Evolutionary conservation across 1,284 basidiomycete genomes (phyloP).

Genomic region (Prillingera fragicola): DNA sequence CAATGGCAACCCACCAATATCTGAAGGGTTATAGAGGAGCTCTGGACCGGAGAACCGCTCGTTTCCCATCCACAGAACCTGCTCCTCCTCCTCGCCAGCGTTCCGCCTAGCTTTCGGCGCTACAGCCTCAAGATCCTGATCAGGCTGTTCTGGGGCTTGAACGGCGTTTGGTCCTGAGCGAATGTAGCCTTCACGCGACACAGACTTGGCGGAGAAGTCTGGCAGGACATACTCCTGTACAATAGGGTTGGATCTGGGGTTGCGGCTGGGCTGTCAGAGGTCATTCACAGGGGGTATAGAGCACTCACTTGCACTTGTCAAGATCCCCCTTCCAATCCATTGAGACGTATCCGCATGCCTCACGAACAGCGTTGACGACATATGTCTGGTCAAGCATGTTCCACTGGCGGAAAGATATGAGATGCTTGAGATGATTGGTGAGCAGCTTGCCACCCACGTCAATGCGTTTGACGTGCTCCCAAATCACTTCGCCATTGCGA

Average conservation of each 20-base stretch:
- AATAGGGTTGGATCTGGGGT: conserved; percentile 56
- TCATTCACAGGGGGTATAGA: not conserved
- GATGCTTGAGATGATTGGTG: conserved; percentile 89
- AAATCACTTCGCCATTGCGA: conserved; percentile 65
- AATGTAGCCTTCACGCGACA: conserved; percentile 56
- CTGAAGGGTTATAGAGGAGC: conserved; percentile 77
- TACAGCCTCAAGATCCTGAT: conserved; percentile 1
- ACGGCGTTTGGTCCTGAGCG: conserved; percentile 48
- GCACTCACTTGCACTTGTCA: conserved; percentile 67
- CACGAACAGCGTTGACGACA: conserved; percentile 86
- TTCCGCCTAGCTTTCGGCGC: not conserved
- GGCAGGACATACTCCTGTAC: conserved; percentile 85
- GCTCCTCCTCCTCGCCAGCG: conserved; percentile 54
- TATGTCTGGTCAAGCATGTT: conserved; percentile 93
- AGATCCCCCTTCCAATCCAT: conserved; percentile 66
- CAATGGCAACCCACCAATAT: conserved; percentile 61
- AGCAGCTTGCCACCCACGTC: conserved; percentile 90
- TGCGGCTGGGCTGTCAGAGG: conserved; percentile 18
- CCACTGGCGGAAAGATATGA: conserved; percentile 91
- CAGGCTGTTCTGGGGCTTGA: conserved; percentile 7
- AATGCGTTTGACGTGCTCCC: conserved; percentile 74
- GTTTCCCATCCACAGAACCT: conserved; percentile 78
- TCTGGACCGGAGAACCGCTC: conserved; percentile 88
- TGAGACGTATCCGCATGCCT: conserved; percentile 79
- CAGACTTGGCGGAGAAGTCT: conserved; percentile 66